Conservation (phyloP, 2,329 filamentous ascomycete species). For the Aphanoascus verrucosus region DNA sequence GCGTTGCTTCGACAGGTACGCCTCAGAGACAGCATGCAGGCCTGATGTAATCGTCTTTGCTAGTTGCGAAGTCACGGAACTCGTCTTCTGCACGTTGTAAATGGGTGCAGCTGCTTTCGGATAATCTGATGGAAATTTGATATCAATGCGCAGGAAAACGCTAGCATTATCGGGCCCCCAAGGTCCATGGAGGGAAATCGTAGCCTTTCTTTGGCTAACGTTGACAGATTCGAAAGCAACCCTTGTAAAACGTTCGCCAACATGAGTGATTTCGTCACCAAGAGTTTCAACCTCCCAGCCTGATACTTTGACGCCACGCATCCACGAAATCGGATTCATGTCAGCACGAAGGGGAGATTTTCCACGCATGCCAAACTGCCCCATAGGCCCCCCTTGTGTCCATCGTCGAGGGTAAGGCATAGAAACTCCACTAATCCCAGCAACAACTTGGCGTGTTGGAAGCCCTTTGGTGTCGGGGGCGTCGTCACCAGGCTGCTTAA, state of each 20-base stretch:
- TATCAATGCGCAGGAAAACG: slow-evolving; percentile 47
- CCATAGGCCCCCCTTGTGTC: slow-evolving; percentile 38
- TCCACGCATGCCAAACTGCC: slow-evolving; percentile 40
- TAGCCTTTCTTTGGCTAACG: slow-evolving; percentile 43
- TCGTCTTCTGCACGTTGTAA: slow-evolving; percentile 48
- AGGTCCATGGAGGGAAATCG: slow-evolving; percentile 49
- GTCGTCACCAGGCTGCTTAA: neutral
- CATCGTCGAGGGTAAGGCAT: slow-evolving; percentile 43
- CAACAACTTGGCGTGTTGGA: slow-evolving; percentile 5
- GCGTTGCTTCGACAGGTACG: slow-evolving; percentile 40
- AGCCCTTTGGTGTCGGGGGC: neutral
- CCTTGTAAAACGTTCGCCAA: slow-evolving; percentile 51
- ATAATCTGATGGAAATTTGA: slow-evolving; percentile 49
- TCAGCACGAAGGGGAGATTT: slow-evolving; percentile 39
- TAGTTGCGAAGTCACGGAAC: slow-evolving; percentile 43
- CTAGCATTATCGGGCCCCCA: slow-evolving; percentile 46
- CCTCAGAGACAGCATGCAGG: slow-evolving; percentile 45
- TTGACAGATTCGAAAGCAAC: slow-evolving; percentile 51
- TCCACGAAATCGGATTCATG: slow-evolving; percentile 52
- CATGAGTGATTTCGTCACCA: slow-evolving; percentile 51
- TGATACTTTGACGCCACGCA: slow-evolving; percentile 53
- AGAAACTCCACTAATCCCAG: slow-evolving; percentile 41
- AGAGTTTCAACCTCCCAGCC: slow-evolving; percentile 45
- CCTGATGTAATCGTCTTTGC: slow-evolving; percentile 42
- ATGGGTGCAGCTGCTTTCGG: slow-evolving; percentile 41